These are phyloP conservation scores for Phanerodontia chrysosporium DNA, from an alignment of 768 basidiomycete species.

Conservation along the genomic window DNA sequence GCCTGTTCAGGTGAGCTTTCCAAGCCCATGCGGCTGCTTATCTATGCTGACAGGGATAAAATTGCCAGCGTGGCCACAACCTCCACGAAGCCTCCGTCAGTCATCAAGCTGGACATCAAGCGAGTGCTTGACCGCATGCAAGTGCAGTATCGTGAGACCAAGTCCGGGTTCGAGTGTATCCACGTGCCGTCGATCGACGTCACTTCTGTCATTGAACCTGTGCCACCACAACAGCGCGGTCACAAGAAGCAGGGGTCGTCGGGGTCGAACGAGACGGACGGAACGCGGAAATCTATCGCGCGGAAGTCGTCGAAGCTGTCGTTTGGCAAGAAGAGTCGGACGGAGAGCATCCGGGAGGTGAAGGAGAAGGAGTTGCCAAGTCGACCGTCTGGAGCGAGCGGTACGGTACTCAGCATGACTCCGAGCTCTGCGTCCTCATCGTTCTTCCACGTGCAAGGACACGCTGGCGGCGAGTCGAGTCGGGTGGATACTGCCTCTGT, in stretches of 20 bases:
- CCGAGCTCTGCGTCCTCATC: constrained; percentile 78
- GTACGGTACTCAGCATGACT: constrained; percentile 53
- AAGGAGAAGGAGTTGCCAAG: constrained; percentile 46
- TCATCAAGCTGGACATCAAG: constrained; percentile 80
- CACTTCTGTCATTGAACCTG: constrained; percentile 53
- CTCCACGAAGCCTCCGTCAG: constrained; percentile 77
- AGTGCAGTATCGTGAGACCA: constrained; percentile 88
- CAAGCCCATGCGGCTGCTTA: background rate
- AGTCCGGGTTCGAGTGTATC: constrained; percentile 92
- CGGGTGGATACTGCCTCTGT: constrained; percentile 21
- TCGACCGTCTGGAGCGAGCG: constrained; percentile 33
- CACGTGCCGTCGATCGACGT: constrained; percentile 93
- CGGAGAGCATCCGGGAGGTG: constrained; percentile 33
- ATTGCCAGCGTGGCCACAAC: constrained; percentile 88
- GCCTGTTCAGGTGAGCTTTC: constrained; percentile 78
- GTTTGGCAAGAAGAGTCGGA: constrained; percentile 56
- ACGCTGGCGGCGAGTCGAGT: constrained; percentile 36
- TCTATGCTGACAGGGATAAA: background rate
- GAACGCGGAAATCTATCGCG: constrained; percentile 50
- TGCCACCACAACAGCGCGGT: constrained; percentile 30
- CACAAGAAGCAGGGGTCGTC: constrained; percentile 43
- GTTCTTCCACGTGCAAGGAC: constrained; percentile 77
- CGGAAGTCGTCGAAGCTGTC: constrained; percentile 80
- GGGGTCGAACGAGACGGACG: constrained; percentile 49
- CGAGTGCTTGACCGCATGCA: constrained; percentile 92